Evolutionary conservation across 352 stramenopile genomes (phyloP).

Genomic region (Phytophthora macrochlamydospora): DNA sequence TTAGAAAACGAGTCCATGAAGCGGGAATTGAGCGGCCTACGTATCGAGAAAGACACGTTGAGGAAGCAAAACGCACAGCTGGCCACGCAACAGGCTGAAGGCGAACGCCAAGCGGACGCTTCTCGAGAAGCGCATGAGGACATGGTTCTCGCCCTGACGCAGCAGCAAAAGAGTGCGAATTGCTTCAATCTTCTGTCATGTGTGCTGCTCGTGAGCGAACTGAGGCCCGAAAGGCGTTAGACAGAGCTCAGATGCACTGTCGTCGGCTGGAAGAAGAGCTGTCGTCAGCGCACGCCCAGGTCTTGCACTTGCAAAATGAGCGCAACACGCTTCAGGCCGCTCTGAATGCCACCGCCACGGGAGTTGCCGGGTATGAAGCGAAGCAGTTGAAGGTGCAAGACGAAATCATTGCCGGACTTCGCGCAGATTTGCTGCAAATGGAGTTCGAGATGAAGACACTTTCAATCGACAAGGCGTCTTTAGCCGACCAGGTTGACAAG

Average conservation of each 20-base stretch:
- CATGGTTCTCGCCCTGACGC: slow-evolving; percentile 44
- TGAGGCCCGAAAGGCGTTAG: slow-evolving; percentile 39
- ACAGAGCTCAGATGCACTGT: slow-evolving; percentile 55
- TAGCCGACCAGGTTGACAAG: slow-evolving; percentile 40
- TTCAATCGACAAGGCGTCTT: slow-evolving; percentile 40
- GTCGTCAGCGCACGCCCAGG: slow-evolving; percentile 37
- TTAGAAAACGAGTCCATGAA: slow-evolving; percentile 30
- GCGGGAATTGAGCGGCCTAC: slow-evolving; percentile 39
- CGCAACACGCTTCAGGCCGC: slow-evolving; percentile 40
- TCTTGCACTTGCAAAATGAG: slow-evolving; percentile 54
- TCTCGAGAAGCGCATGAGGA: slow-evolving; percentile 54
- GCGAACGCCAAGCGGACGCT: slow-evolving; percentile 20
- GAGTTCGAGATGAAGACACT: slow-evolving; percentile 72
- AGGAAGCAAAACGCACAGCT: slow-evolving; percentile 37
- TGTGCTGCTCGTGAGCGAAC: slow-evolving; percentile 35
- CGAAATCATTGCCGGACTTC: slow-evolving; percentile 55
- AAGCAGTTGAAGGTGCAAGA: slow-evolving; percentile 49
- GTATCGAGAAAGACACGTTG: slow-evolving; percentile 56
- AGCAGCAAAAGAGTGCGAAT: slow-evolving; percentile 44
- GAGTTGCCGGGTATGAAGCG: slow-evolving; percentile 32
- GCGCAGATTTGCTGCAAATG: slow-evolving; percentile 64
- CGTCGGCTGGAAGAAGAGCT: slow-evolving; percentile 60
- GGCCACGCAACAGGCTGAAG: slow-evolving; percentile 28
- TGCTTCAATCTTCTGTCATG: slow-evolving; percentile 32
- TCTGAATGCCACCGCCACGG: slow-evolving; percentile 27